These are phyloP conservation scores for Ramaria rubella DNA, from an alignment of 768 basidiomycete genomes.

Conservation along the genomic window DNA sequence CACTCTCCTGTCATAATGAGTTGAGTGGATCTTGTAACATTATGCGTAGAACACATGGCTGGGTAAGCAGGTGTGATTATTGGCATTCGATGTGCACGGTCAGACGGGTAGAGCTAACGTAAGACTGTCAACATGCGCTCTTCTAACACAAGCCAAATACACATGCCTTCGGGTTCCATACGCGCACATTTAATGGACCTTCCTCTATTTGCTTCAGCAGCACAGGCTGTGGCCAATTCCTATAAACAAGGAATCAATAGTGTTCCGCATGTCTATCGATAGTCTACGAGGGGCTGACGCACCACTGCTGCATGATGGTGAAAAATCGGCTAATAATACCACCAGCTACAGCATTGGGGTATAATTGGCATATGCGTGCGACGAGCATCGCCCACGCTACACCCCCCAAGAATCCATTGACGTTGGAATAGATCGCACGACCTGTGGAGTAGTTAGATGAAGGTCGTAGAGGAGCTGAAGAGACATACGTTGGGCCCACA, in stretches of 20 bases:
- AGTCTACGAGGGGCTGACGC: constrained; percentile 22
- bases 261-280: background rate
- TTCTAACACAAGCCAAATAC: background rate
- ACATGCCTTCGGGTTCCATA: constrained; percentile 93
- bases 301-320: constrained; percentile 98
- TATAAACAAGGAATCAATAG: constrained; percentile 28
- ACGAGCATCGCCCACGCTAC: constrained; percentile 99
- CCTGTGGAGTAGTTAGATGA: constrained; percentile 37
- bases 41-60: constrained; percentile 98
- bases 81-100: constrained; percentile 96
- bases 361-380: constrained; percentile 98
- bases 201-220: constrained; percentile 94
- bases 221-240: constrained; percentile 99
- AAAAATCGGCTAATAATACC: constrained; percentile 98
- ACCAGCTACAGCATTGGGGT: constrained; percentile 90
- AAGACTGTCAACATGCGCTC: constrained; percentile 10
- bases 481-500: constrained; percentile 90
- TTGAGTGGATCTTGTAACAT: constrained; percentile 92
- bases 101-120: constrained; percentile 78
- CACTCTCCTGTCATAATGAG: constrained; percentile 96
- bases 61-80: constrained; percentile 99
- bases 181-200: constrained; percentile 84
- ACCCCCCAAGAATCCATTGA: constrained; percentile 95
- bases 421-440: constrained; percentile 96
- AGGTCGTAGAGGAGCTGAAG: background rate